Conservation (phyloP, 108 stramenopile species). For the Cyclotella atomus region DNA sequence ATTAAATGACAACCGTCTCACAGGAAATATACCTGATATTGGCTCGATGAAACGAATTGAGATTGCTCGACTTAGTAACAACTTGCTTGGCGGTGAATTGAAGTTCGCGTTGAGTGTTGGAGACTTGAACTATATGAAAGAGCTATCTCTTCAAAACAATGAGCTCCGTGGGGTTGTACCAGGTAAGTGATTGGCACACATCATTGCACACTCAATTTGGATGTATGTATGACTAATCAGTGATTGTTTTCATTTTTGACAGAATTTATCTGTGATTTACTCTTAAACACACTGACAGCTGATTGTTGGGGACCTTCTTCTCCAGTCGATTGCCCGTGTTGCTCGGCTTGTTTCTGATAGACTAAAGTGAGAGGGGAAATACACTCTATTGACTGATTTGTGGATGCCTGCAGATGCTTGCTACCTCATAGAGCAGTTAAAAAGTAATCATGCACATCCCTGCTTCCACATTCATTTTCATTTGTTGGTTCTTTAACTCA, state of each 20-base stretch:
- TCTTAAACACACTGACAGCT: slow-evolving; percentile 33
- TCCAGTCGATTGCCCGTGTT: slow-evolving; percentile 46
- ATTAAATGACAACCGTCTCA: slow-evolving; percentile 41
- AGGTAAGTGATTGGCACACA: too few relatives aligned
- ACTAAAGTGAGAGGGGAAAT: too few relatives aligned
- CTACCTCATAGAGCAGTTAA: too few relatives aligned
- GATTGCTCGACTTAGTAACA: slow-evolving; percentile 44
- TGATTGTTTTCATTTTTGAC: too few relatives aligned
- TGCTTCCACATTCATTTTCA: too few relatives aligned
- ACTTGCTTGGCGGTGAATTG: slow-evolving; percentile 37
- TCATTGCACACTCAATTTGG: too few relatives aligned
- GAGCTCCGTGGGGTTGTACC: slow-evolving; percentile 25
- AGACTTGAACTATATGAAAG: slow-evolving; percentile 27
- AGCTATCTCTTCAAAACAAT: slow-evolving; percentile 43
- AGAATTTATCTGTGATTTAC: slow-evolving; percentile 41
- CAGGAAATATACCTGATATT: slow-evolving; percentile 33
- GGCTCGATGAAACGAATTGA: slow-evolving; percentile 33
- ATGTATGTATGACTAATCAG: too few relatives aligned
- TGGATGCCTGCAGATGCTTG: too few relatives aligned
- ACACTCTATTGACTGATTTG: too few relatives aligned
- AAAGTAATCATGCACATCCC: too few relatives aligned
- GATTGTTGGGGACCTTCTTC: slow-evolving; percentile 49
- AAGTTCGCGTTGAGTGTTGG: slow-evolving; percentile 22
- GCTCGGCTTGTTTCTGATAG: slow-evolving; percentile 38
- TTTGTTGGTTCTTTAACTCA: too few relatives aligned